Evolutionary conservation across 495 filamentous ascomycete species (phyloP), one percentile per base, ranked within the genome.

Genomic region (Clavariopsis aquatica): DNA sequence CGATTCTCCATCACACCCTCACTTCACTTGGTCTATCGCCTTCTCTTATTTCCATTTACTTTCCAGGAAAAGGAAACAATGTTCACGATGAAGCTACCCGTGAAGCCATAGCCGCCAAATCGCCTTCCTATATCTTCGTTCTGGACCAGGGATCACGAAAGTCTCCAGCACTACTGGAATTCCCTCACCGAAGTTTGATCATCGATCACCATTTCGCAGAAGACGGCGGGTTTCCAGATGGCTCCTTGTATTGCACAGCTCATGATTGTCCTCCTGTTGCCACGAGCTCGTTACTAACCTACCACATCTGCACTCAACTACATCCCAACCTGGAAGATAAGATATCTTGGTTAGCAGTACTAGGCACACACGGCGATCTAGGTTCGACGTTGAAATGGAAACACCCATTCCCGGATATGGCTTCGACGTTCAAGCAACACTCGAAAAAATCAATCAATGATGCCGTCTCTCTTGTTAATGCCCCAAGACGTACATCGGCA

Each of bases 291-390:
- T 70, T 87, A 0, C 73, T 87, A 2, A 84, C 85, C 0, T 85
- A 84, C 66, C 74, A 81, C 20, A 78, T 87, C 15, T 87, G 85
- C 65, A 71, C 73, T 22, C 69, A 73, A 1, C 72, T 87, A 12
- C 77, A 84, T 60, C 71, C 72, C 10, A 68, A 74, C 19, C 78
- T 85, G 9, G 67, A 66, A 13, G 66, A 68, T 12, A 69, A 71
- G 22, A 82, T 83, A 63, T 82, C 74, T 26, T 85, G 82, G 76
- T 69, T 86, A 0, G 83, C 80, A 57, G 76, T 75, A 2, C 79
- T 86, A 57, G 84, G 84, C 1, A 85, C 83, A 0, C 82, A 85
- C 60, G 83, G 82, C n/a, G 84, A 87, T 59, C 73, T 87, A 2
- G 83, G 83, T 47, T 83, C 78, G 43, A 77, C 78, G 3, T 41